Evolutionary conservation across 1,139 yeast species (phyloP).

Genomic region (Diutina ranongensis): DNA sequence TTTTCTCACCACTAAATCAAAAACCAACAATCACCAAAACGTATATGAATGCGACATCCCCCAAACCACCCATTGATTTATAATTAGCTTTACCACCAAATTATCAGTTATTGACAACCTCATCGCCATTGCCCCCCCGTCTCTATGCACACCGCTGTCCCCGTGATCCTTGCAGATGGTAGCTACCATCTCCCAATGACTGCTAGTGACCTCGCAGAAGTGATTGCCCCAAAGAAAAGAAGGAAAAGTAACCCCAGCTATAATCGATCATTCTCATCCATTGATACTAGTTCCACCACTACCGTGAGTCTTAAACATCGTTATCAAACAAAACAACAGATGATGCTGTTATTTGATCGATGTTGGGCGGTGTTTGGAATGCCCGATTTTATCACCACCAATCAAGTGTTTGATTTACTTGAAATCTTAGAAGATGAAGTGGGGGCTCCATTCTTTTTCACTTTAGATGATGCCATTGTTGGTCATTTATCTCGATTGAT

Average conservation of each 20-base stretch:
- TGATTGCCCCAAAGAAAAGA: neutral
- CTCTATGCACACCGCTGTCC: neutral
- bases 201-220: neutral
- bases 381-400: conserved; percentile 3
- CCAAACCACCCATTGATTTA: too few species aligned
- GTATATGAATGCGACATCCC: too few species aligned
- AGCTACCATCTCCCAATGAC: neutral
- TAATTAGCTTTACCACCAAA: too few species aligned
- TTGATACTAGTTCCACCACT: neutral
- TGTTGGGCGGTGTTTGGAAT: conserved; percentile 1
- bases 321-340: neutral
- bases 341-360: conserved; percentile 3
- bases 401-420: neutral
- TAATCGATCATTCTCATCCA: neutral
- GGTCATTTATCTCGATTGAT: neutral
- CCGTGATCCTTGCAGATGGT: too few species aligned
- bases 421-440: neutral
- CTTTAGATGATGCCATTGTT: conserved; percentile 3
- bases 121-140: too few species aligned
- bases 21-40: too few species aligned
- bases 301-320: neutral
- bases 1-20: too few species aligned
- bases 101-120: too few species aligned
- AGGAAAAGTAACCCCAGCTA: neutral
- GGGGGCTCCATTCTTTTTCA: conserved; percentile 1